These are phyloP conservation scores for Lachnum nothofagi DNA, from an alignment of 2,329 filamentous ascomycete genomes.

Conservation along the genomic window DNA sequence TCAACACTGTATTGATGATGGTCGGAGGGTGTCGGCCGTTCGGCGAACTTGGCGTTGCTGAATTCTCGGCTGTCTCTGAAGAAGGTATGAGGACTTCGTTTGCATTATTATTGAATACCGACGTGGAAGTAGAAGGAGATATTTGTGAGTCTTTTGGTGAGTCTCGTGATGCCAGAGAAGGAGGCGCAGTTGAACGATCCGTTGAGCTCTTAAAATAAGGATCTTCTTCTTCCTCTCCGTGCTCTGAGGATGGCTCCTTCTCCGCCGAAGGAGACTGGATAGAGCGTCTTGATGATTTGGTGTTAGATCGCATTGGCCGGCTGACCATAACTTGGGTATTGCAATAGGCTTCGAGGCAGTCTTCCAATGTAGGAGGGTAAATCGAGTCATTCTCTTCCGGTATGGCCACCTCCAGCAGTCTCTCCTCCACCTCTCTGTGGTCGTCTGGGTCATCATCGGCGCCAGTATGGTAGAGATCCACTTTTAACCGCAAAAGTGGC, in stretches of 20 bases:
- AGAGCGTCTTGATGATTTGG: conserved; percentile 37
- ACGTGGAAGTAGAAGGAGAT: too few relatives aligned
- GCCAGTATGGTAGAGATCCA: conserved; percentile 90
- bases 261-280: conserved; percentile 14
- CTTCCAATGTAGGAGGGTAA: conserved; percentile 72
- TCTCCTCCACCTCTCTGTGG: conserved; percentile 90
- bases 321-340: conserved; percentile 81
- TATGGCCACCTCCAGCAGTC: conserved; percentile 86
- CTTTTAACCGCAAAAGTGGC: conserved; percentile 82
- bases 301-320: conserved; percentile 59
- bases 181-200: conserved; percentile 23
- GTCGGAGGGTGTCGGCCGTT: conserved; percentile 41
- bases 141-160: too few relatives aligned
- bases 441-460: conserved; percentile 78
- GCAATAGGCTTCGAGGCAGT: conserved; percentile 91
- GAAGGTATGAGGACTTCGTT: too few relatives aligned
- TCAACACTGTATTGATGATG: conserved; percentile 55
- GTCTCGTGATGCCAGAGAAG: conserved; percentile 15
- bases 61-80: too few relatives aligned
- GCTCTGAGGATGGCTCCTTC: conserved; percentile 15
- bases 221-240: conserved; percentile 26
- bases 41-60: conserved; percentile 23
- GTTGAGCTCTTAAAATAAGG: conserved; percentile 12
- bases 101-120: too few relatives aligned
- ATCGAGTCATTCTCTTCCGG: conserved; percentile 59